Percentiles rank a stretch among this genome's conserved stretches.
phyloP scores from a whole-genome alignment of 208 protist genomes.

The Naegleria lovaniensis region DNA sequence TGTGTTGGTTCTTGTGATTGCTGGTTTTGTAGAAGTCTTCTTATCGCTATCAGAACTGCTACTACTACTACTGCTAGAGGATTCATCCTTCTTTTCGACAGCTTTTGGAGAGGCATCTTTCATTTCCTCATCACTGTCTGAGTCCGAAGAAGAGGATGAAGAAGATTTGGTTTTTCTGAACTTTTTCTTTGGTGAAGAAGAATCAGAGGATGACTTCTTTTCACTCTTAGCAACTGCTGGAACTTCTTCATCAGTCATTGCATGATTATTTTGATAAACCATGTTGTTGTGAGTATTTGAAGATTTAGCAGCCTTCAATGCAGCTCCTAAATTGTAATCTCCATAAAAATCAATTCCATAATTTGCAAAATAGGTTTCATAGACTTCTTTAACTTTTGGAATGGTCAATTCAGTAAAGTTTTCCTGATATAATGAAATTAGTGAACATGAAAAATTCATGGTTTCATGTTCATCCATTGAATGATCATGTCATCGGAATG shows the following conservation, averaged over 20 bases:
- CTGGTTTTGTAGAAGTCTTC: not conserved
- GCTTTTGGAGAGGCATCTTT: not conserved
- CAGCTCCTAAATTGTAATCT: not conserved
- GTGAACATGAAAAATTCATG: too few relatives aligned
- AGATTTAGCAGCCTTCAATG: not conserved
- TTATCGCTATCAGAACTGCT: not conserved
- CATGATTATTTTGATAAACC: too few relatives aligned
- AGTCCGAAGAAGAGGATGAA: not conserved
- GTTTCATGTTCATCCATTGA: too few relatives aligned
- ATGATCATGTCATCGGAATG: too few relatives aligned
- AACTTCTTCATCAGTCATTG: not conserved
- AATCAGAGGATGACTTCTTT: not conserved
- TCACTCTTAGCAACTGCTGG: not conserved
- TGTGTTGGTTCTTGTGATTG: not conserved
- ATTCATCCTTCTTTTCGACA: not conserved
- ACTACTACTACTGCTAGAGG: not conserved
- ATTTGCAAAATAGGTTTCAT: not conserved
- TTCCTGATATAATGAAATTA: not conserved
- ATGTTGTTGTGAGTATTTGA: not conserved
- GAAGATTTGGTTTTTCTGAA: not conserved
- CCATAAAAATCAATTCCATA: not conserved
- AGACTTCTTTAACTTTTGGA: not conserved
- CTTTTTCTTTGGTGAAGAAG: not conserved
- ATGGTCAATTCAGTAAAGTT: not conserved
- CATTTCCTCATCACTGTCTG: not conserved